Percentiles rank a stretch among this genome's conserved stretches.
phyloP scores from a whole-genome alignment of 176 grass and related monocot species.

The Poa pratensis region DNA sequence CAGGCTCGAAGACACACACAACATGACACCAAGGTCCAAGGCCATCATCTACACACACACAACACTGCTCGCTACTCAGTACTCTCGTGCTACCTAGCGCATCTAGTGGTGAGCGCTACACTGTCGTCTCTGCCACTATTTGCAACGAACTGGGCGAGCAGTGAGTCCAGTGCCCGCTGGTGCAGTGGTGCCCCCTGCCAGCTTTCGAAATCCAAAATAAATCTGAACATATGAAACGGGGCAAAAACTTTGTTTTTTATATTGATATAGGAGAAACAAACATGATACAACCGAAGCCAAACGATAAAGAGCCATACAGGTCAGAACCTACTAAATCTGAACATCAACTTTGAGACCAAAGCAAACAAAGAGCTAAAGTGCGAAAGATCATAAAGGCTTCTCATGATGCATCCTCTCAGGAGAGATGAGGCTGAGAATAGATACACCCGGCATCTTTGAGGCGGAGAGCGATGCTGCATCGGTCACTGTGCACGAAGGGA shows the following conservation, averaged over 20 bases:
- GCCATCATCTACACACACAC: neutral
- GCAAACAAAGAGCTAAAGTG: slow-evolving; percentile 29
- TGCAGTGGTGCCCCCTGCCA: neutral
- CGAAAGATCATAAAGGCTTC: slow-evolving; percentile 19
- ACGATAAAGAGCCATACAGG: no score
- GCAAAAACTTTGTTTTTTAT: no score
- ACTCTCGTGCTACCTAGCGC: neutral
- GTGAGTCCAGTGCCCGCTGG: slow-evolving; percentile 10
- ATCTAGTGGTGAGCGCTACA: neutral
- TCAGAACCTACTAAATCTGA: no score
- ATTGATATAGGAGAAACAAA: no score
- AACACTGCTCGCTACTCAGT: neutral
- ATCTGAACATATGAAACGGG: slow-evolving; percentile 8
- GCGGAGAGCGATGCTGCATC: neutral
- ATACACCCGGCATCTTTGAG: neutral
- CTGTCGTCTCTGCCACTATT: neutral
- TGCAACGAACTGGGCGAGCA: slow-evolving; percentile 26
- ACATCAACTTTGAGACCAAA: neutral
- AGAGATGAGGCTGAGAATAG: no score
- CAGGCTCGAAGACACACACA: neutral
- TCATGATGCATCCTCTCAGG: neutral
- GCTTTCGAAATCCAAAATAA: slow-evolving; percentile 28
- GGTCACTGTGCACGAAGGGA: neutral
- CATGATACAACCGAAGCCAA: no score
- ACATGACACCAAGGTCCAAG: slow-evolving; percentile 8